Evolutionary conservation across 768 basidiomycete species (phyloP).

Genomic region (Rhizopogon rudus): DNA sequence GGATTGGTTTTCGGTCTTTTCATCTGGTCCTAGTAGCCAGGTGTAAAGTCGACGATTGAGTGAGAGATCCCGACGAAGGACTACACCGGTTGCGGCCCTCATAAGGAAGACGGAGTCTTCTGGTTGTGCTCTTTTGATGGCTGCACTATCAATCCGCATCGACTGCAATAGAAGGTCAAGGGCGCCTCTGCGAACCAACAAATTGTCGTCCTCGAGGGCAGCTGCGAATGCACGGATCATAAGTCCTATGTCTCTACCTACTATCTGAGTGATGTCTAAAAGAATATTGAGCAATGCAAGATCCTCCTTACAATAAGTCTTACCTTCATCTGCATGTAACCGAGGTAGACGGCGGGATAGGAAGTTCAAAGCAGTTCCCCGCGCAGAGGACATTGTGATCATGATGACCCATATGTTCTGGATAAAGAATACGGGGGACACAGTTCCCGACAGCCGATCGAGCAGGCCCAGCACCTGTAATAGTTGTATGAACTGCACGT

Average conservation of each 20-base stretch:
- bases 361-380: conserved; percentile 85
- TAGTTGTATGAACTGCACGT: conserved; percentile 8
- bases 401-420: conserved; percentile 95
- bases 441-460: conserved; percentile 76
- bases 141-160: conserved; percentile 66
- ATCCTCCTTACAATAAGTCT: conserved; percentile 4
- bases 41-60: conserved; percentile 89
- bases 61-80: conserved; percentile 88
- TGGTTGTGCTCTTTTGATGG: conserved; percentile 60
- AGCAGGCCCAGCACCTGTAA: conserved; percentile 72
- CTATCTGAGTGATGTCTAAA: conserved; percentile 60
- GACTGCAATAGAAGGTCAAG: conserved; percentile 82
- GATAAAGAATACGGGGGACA: conserved; percentile 87
- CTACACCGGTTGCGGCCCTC: conserved; percentile 82
- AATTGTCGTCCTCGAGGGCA: conserved; percentile 89
- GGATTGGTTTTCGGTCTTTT: conserved; percentile 70
- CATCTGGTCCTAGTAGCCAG: conserved; percentile 86
- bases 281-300: conserved; percentile 2
- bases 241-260: conserved; percentile 85
- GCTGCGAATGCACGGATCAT: conserved; percentile 93
- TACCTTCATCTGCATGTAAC: conserved; percentile 68
- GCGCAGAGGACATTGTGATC: conserved; percentile 81
- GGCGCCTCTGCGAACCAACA: conserved; percentile 81
- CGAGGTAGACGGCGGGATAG: conserved; percentile 76
- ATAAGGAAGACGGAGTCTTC: conserved; percentile 82